These are phyloP conservation scores for Speleostelium caveatum DNA, from an alignment of 78 protist genomes.

Conservation along the genomic window DNA sequence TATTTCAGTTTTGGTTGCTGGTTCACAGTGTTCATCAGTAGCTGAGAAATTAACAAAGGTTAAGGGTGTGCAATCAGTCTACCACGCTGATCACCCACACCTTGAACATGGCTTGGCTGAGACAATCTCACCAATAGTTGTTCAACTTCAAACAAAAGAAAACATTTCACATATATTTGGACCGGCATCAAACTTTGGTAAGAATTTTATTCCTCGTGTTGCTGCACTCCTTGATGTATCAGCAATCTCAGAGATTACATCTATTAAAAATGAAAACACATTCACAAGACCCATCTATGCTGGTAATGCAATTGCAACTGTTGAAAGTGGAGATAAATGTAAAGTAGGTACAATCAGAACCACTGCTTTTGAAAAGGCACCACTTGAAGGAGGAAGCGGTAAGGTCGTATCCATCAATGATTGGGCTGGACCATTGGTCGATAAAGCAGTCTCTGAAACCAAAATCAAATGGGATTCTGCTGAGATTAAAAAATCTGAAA, in stretches of 20 bases:
- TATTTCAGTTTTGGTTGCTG: slow-evolving; percentile 59
- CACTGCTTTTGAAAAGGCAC: slow-evolving; percentile 96
- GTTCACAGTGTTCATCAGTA: slow-evolving; percentile 21
- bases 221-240: slow-evolving; percentile 92
- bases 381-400: slow-evolving; percentile 82
- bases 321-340: slow-evolving; percentile 88
- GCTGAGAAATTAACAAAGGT: slow-evolving; percentile 77
- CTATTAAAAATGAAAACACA: slow-evolving; percentile 85
- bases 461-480: slow-evolving; percentile 54
- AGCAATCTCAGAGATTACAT: slow-evolving; percentile 89
- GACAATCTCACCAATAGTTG: slow-evolving; percentile 80
- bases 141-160: slow-evolving; percentile 26
- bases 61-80: slow-evolving; percentile 88
- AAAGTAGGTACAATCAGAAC: slow-evolving; percentile 93
- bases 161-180: slow-evolving; percentile 90
- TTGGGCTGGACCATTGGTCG: slow-evolving; percentile 56
- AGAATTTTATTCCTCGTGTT: slow-evolving; percentile 92
- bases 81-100: slow-evolving; percentile 58
- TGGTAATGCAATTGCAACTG: slow-evolving; percentile 97
- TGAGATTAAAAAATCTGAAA: slow-evolving; percentile 87
- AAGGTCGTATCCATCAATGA: slow-evolving; percentile 13
- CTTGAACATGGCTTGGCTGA: slow-evolving; percentile 87
- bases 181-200: slow-evolving; percentile 89
- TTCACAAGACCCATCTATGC: slow-evolving; percentile 98
- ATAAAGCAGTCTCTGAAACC: slow-evolving; percentile 3